Percentiles rank a stretch among this genome's conserved stretches.
These are phyloP conservation scores for Antitrichia curtipendula DNA, from an alignment of 225 moss, liverwort and hornwort genomes.

Conservation along the genomic window DNA sequence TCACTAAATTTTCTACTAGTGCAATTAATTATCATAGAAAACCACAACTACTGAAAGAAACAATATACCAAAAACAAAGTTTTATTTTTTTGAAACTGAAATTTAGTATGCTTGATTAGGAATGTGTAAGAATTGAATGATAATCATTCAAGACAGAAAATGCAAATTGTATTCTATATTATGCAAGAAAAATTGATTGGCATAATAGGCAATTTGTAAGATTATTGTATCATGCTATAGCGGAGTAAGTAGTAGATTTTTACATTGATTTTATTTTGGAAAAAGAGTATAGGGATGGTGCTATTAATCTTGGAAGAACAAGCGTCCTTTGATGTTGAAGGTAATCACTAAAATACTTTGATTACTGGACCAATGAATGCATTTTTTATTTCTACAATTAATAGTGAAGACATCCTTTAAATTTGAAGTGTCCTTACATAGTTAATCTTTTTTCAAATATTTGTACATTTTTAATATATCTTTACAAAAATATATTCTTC, in stretches of 20 bases:
- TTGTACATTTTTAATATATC: background rate
- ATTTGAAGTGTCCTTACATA: rapidly evolving
- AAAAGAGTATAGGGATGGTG: background rate
- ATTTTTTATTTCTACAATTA: background rate
- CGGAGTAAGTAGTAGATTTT: background rate
- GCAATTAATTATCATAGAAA: background rate
- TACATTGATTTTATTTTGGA: background rate
- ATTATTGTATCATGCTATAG: background rate
- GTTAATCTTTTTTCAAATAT: background rate
- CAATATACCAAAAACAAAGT: background rate
- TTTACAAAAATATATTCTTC: too few species aligned
- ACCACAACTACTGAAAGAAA: background rate
- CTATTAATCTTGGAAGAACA: background rate
- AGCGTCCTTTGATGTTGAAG: too few species aligned
- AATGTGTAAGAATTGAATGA: background rate
- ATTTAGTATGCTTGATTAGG: too few species aligned
- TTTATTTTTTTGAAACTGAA: too few species aligned
- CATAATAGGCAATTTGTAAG: background rate
- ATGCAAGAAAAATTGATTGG: background rate
- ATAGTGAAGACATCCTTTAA: background rate
- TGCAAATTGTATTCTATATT: background rate
- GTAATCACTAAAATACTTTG: background rate
- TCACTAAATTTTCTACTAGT: too few species aligned
- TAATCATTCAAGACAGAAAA: background rate
- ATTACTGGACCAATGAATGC: background rate